These are phyloP conservation scores for Saccharomycopsis sp. DNA, from an alignment of 805 yeast species.

Conservation along the genomic window DNA sequence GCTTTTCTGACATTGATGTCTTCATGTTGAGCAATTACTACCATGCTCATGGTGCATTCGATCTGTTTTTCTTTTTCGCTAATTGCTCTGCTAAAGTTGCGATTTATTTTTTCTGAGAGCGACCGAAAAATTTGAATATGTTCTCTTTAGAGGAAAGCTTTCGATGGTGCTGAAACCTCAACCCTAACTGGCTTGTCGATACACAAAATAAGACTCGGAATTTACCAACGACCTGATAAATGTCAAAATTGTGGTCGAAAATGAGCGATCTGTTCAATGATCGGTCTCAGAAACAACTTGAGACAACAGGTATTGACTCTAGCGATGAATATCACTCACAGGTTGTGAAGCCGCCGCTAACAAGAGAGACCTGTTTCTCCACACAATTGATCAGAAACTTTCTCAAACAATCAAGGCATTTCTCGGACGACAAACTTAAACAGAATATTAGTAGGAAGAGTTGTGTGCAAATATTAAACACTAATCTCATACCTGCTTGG, in stretches of 20 bases:
- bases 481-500: conserved; percentile 26
- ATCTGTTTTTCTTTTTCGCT: background rate
- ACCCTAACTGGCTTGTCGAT: background rate
- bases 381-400: conserved; percentile 4
- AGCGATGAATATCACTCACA: background rate
- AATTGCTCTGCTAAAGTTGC: background rate
- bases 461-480: background rate
- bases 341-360: conserved; percentile 2
- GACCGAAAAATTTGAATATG: too few relatives aligned
- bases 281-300: background rate
- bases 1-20: background rate
- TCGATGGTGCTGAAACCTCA: background rate
- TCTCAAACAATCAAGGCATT: conserved; percentile 7
- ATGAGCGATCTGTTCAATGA: background rate
- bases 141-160: background rate
- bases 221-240: background rate
- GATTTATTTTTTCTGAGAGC: background rate
- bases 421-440: conserved; percentile 8
- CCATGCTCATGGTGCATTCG: background rate
- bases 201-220: background rate
- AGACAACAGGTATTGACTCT: background rate
- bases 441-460: conserved; percentile 5
- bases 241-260: background rate
- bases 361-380: conserved; percentile 3
- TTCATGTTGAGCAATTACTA: background rate